Percentiles rank a stretch among this genome's conserved stretches.
phyloP scores from a whole-genome alignment of 2,329 filamentous ascomycete species.

The Taxawa tesnikishii region DNA sequence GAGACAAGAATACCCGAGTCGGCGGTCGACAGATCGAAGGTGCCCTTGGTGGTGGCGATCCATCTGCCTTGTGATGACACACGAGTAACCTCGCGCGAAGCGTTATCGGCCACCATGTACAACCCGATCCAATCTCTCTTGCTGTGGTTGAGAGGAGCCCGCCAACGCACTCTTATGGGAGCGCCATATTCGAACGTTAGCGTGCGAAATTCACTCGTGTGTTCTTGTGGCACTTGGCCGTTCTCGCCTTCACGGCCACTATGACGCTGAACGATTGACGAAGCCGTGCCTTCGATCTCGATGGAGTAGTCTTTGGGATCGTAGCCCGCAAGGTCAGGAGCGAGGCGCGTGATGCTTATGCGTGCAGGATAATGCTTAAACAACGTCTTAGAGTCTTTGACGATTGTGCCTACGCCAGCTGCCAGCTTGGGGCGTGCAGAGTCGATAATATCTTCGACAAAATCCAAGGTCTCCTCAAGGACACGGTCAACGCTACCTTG shows the following conservation, averaged over 20 bases:
- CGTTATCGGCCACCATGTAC: constrained; percentile 92
- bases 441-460: constrained; percentile 85
- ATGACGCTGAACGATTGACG: constrained; percentile 43
- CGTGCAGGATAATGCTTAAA: constrained; percentile 84
- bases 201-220: constrained; percentile 54
- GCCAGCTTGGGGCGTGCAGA: constrained; percentile 74
- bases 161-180: constrained; percentile 83
- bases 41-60: constrained; percentile 65
- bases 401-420: constrained; percentile 72
- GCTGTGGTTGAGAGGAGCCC: constrained; percentile 73
- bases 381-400: constrained; percentile 74
- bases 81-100: constrained; percentile 70
- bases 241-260: constrained; percentile 63
- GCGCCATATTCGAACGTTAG: constrained; percentile 79
- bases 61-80: constrained; percentile 81
- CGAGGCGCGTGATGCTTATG: constrained; percentile 67
- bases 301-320: constrained; percentile 73
- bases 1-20: constrained; percentile 65
- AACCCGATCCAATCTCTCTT: constrained; percentile 92
- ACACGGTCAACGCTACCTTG: constrained; percentile 80
- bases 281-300: constrained; percentile 45
- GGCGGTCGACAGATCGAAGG: constrained; percentile 62
- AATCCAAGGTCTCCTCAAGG: constrained; percentile 73
- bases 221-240: constrained; percentile 52
- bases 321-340: constrained; percentile 67